Evolutionary conservation across 2,329 filamentous ascomycete genomes (phyloP), one percentile per base, ranked within the genome.

Genomic region (Colletotrichum sp.): DNA sequence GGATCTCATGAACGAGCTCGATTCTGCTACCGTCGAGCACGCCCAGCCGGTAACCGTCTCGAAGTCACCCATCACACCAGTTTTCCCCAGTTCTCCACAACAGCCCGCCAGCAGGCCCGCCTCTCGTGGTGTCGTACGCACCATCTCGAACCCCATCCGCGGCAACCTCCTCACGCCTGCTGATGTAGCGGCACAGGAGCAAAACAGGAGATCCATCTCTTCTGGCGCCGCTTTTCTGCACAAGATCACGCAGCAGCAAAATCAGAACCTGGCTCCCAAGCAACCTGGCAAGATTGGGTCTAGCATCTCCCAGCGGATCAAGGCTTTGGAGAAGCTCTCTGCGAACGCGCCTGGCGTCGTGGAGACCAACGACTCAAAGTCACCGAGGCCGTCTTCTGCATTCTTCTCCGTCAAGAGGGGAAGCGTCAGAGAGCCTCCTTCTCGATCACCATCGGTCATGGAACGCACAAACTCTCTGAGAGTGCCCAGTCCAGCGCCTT

Each of bases 241-340:
- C 77, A 89, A 86, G 73, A 84, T 89, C 62, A 86, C 85, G 9
- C 90, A 89, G 75, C 89, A 90, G 77, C 83, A 86, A 34, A 83
- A 89, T 16, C 68, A 73, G n/a, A 88, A 88, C 66, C 80, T 93
- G 64, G 85, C 88, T 61, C 86, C 90, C 5, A 95, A 94, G 81
- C 97, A 96, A 81, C 72, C 72, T 38, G 89, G 93, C 76, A 97
- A 94, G 79, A 90, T 98, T 29, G 96, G 95, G 9, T 95, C 94
- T 11, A 95, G 95, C 77, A 98, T 99, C 74, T 97, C 96, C 5
- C 95, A 96, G 82, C 93, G 97, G 55, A 98, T 98, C 82, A 97
- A 98, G 83, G 95, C 96, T 8, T 87, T 99, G 67, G 94, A 98
- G 81, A 96, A 95, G 82, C 89, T 97, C 77, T 89, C 92, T 73